A percentile compares a stretch with the other conserved stretches of the same genome.
These are phyloP conservation scores for Wickerhamomyces chaumierensis DNA, from an alignment of 805 yeast species.

Conservation along the genomic window DNA sequence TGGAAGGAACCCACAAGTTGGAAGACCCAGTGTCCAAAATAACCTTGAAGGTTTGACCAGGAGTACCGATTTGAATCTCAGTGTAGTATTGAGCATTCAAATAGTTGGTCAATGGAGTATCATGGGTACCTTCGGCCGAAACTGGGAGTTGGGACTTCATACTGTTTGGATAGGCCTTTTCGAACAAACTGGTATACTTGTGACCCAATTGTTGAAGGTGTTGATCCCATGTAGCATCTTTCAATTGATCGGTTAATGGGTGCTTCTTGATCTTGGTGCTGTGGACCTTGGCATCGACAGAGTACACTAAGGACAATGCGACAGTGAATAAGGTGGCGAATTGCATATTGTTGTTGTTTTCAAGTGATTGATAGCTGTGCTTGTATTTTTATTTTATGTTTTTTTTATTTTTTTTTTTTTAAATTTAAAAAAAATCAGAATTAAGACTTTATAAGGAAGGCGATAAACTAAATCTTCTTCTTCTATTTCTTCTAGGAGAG, in stretches of 20 bases:
- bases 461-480: too few relatives aligned
- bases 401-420: too few relatives aligned
- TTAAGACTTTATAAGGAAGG: too few relatives aligned
- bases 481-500: too few relatives aligned
- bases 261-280: constrained; percentile 48
- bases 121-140: constrained; percentile 36
- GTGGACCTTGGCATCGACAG: constrained; percentile 41
- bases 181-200: constrained; percentile 45
- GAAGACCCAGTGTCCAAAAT: constrained; percentile 94
- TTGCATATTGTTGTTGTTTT: constrained; percentile 17
- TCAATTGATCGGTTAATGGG: constrained; percentile 44
- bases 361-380: too few relatives aligned
- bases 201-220: constrained; percentile 49
- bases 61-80: constrained; percentile 85
- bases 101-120: constrained; percentile 84
- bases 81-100: constrained; percentile 94
- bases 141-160: constrained; percentile 18
- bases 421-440: too few relatives aligned
- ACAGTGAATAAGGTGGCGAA: constrained; percentile 13
- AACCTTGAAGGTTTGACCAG: constrained; percentile 88
- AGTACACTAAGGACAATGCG: constrained; percentile 22
- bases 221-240: constrained; percentile 36
- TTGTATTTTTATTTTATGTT: too few relatives aligned
- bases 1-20: constrained; percentile 92
- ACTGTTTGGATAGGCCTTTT: constrained; percentile 32